Percentiles rank a stretch among this genome's conserved stretches.
Conservation (phyloP, 768 basidiomycete genomes). For the Clavaria fumosa region DNA sequence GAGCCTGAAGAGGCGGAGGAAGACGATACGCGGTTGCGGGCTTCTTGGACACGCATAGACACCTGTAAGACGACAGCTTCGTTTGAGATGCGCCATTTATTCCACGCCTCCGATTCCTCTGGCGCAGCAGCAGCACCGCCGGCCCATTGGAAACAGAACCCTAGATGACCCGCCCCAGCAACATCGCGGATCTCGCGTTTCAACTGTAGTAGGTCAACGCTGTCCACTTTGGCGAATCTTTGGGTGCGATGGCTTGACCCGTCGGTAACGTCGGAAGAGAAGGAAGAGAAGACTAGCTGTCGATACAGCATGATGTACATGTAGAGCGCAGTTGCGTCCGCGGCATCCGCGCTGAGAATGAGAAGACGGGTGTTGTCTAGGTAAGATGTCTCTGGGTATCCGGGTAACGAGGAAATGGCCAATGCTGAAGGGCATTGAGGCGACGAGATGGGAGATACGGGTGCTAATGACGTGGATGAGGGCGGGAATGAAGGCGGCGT, state of each 20-base stretch:
- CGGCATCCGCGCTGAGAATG: conserved; percentile 52
- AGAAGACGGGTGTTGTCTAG: conserved; percentile 61
- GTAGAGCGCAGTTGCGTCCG: conserved; percentile 59
- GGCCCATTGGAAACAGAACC: conserved; percentile 34
- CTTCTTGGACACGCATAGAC: conserved; percentile 48
- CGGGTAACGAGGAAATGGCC: conserved; percentile 21
- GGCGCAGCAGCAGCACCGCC: conserved; percentile 13
- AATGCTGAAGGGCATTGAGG: no score
- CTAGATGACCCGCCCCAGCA: conserved; percentile 44
- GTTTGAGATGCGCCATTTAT: conserved; percentile 39
- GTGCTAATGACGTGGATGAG: conserved; percentile 17
- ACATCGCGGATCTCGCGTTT: conserved; percentile 69
- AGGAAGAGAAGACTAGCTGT: conserved; percentile 45
- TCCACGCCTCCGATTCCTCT: conserved; percentile 24
- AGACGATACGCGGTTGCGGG: conserved; percentile 14
- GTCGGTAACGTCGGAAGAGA: conserved; percentile 16
- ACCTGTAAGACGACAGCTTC: conserved; percentile 63
- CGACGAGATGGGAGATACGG: conserved; percentile 21
- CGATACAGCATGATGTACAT: conserved; percentile 73
- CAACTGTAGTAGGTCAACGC: conserved; percentile 38
- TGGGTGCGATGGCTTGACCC: no score
- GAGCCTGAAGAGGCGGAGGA: conserved; percentile 14
- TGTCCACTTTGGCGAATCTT: conserved; percentile 33
- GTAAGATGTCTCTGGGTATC: conserved; percentile 65
- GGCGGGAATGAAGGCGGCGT: conserved; percentile 25